These are phyloP conservation scores for Pistacia atlantica DNA, from an alignment of 345 rosid species.

Conservation along the genomic window DNA sequence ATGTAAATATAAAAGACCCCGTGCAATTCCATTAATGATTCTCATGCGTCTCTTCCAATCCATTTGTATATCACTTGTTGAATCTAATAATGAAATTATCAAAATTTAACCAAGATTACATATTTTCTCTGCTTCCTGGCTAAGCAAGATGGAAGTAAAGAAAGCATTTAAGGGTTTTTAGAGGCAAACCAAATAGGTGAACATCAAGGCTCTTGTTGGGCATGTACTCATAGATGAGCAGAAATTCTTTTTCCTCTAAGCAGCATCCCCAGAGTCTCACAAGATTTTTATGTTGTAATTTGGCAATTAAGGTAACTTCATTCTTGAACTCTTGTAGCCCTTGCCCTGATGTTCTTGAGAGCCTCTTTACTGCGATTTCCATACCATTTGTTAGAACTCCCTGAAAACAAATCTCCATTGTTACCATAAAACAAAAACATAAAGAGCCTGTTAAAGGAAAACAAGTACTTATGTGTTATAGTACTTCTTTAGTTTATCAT, in stretches of 20 bases:
- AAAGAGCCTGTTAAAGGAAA: too few species aligned
- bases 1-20: constrained; percentile 39
- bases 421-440: background rate
- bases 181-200: constrained; percentile 25
- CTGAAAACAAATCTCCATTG: background rate
- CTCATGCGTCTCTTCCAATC: constrained; percentile 36
- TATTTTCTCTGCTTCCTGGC: background rate
- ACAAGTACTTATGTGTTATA: too few species aligned
- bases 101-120: background rate
- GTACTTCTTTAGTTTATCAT: too few species aligned
- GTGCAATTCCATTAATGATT: constrained; percentile 36
- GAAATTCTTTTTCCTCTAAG: constrained; percentile 22
- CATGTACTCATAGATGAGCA: constrained; percentile 31
- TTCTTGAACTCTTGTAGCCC: constrained; percentile 30
- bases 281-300: constrained; percentile 29
- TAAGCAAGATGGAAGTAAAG: background rate
- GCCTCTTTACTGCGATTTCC: constrained; percentile 23
- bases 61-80: background rate
- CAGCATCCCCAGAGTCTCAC: constrained; percentile 32
- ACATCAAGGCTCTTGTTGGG: constrained; percentile 32
- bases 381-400: constrained; percentile 11
- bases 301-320: constrained; percentile 25
- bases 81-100: background rate
- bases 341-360: constrained; percentile 29
- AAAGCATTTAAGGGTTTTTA: background rate